Base-by-base conservation (phyloP, 139 green algal species). In the Micractinium sp. region DNA sequence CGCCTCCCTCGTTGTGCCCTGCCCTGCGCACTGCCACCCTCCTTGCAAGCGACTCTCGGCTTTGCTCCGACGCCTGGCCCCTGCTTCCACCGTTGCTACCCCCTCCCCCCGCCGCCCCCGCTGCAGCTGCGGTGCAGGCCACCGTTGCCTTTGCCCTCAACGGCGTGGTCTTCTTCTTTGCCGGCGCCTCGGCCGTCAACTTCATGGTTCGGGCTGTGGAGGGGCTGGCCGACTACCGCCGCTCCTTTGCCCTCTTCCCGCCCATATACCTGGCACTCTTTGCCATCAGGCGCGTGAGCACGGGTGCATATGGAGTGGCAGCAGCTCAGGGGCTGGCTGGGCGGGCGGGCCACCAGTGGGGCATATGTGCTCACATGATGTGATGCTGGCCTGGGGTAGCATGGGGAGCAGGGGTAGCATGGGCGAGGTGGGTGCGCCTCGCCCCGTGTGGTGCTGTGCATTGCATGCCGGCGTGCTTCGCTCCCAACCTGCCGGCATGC, bases 121-220 rank as follows among this genome's bases (percentile, higher is more conserved):
- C 35, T 87, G 82, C 82, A 87, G 83, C 25, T 1, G 83, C 83
- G 66, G 83, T 95, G 23, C 76, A 93, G 2, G 90, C 81, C 29
- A 93, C 95, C 29, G 39, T 93, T 3, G 83, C 81, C 9, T 95
- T 95, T 80, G 76, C 88, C 0, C 81, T 88, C n/a, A 95, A 95
- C 60, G 93, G 93, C 66, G 93, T 97, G 78, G 92, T 98, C 25
- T 98, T 98, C 90, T 98, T 98, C 93, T 97, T 95, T 47, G 93
- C 96, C 25, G 96, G 96, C 20, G 94, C 92, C 4, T 92, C 90
- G 0, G 90, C 92, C 4, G 91, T 95, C 78, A 98, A 98, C 88
- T 98, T 97, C 88, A 67, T 97, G 53, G 88, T 96, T 35, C 90
- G 95, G 92, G 83, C 83, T 15, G 83, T 87, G 66, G 83, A 87